These are phyloP conservation scores for Rubus parviflorus DNA, from an alignment of 306 rosid species.

Conservation along the genomic window DNA sequence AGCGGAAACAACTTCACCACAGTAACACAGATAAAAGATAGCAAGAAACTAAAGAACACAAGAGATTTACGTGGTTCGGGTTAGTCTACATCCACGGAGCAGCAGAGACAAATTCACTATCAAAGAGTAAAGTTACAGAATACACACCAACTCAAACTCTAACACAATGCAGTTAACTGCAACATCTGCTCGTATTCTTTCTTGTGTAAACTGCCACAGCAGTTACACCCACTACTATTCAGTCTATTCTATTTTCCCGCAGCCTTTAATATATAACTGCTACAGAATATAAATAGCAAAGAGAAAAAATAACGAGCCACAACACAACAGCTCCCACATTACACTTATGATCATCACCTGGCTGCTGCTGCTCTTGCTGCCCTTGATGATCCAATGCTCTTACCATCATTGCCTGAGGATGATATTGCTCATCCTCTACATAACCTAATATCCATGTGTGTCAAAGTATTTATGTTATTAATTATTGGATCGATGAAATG, in stretches of 20 bases:
- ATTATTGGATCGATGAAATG: no score
- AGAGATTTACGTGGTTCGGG: background rate
- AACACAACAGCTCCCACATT: background rate
- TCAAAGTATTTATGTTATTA: background rate
- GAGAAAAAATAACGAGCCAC: background rate
- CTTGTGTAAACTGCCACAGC: background rate
- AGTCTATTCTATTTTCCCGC: background rate
- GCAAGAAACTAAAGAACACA: background rate
- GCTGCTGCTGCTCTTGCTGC: background rate
- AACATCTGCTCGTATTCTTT: background rate
- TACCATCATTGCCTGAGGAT: slow-evolving; percentile 15
- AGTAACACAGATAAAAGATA: no score
- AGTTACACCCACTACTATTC: background rate
- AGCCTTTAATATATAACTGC: background rate
- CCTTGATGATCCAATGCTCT: slow-evolving; percentile 30
- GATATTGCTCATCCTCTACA: background rate
- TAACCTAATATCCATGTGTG: slow-evolving; percentile 39
- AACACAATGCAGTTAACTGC: background rate
- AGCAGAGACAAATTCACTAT: background rate
- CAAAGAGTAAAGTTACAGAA: background rate
- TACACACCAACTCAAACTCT: background rate
- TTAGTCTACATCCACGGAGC: background rate
- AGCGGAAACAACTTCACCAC: no score
- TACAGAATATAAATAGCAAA: background rate
- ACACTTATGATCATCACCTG: slow-evolving; percentile 23